Evolutionary conservation across 331 rosid species (phyloP), one percentile per base, ranked within the genome.

Genomic region (Malus hybrid): DNA sequence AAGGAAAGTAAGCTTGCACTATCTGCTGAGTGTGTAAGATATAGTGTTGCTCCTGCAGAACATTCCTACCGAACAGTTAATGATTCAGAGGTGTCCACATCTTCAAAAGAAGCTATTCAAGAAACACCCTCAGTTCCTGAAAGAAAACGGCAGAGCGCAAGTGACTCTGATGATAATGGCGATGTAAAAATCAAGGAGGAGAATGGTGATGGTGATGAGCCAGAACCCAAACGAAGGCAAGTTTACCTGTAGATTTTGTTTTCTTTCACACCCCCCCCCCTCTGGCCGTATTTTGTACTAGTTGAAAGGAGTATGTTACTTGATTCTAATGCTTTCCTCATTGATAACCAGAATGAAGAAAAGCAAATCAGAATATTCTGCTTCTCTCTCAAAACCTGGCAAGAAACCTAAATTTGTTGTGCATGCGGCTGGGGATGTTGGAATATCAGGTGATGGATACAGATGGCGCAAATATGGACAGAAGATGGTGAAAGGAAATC

Each of bases 391-490:
- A 48, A 94, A 88, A 84, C 71, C 91, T 78, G 91, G 84, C 79
- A 94, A 94, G 91, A 94, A 94, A 82, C 84, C 88, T 36, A 94
- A 90, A 78, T 76, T 90, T 76, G 95, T 94, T 44, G 96, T 94
- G 82, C 97, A 94, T 86, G 99, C 97, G 46, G 97, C 85, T 1
- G 96, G 96, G 67, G 96, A 92, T 68, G 99, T 90, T 81, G 97
- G 96, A 63, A 90, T 92, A 76, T 92, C 97, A 2, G 96, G 89
- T 39, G 99, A 94, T 77, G 99, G 99, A 82, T 90, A 94, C 50
- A 84, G 99, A 66, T 92, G 99, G 99, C 97, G 97, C 80, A 94
- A 94, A 87, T 94, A 94, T 65, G 99, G 99, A 66, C 97, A 92
- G 83, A 94, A 94, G 87, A 94, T 94, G 99, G 97, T 94, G 81